These are phyloP conservation scores for Sabuloglossum arenarium DNA, from an alignment of 495 filamentous ascomycete genomes.

Conservation along the genomic window DNA sequence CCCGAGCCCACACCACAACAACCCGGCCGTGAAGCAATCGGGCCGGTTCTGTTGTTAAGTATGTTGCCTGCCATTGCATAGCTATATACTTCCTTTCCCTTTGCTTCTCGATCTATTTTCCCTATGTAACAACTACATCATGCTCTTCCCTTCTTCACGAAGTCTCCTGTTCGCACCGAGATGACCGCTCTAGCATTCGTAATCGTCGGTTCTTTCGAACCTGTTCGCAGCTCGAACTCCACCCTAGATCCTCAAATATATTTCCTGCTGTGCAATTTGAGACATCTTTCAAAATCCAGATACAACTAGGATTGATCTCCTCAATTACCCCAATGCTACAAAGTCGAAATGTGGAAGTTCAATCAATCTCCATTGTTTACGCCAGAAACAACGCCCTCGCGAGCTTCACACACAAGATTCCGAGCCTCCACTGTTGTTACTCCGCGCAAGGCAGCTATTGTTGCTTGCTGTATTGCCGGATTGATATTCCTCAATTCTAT, in stretches of 20 bases:
- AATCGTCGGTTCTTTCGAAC: neutral
- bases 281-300: neutral
- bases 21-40: too few relatives aligned
- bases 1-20: too few relatives aligned
- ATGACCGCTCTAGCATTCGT: neutral
- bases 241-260: neutral
- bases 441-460: neutral
- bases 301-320: neutral
- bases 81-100: too few relatives aligned
- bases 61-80: too few relatives aligned
- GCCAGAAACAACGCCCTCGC: neutral
- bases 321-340: neutral
- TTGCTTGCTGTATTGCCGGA: neutral
- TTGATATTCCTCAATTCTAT: neutral
- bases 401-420: neutral
- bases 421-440: neutral
- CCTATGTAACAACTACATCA: too few relatives aligned
- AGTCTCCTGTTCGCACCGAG: neutral
- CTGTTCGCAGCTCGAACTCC: neutral
- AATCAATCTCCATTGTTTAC: neutral
- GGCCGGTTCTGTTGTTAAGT: too few relatives aligned
- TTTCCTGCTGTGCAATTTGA: neutral
- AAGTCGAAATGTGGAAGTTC: neutral
- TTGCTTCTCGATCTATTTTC: too few relatives aligned
- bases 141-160: too few relatives aligned